These are phyloP conservation scores for Raphanus sativus DNA, from an alignment of 345 rosid species.

Conservation along the genomic window DNA sequence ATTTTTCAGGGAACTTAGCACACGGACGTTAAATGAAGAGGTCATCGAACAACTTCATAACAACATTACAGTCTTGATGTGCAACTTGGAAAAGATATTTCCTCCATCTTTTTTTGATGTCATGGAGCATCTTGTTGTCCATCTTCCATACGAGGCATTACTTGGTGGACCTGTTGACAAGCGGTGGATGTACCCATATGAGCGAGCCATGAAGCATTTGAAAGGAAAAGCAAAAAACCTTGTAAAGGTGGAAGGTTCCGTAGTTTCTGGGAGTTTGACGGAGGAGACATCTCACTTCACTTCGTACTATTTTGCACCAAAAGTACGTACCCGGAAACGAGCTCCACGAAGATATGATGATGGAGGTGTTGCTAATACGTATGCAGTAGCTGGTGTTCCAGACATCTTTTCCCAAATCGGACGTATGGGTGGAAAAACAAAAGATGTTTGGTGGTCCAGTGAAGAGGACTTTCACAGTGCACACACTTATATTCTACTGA, in stretches of 20 bases:
- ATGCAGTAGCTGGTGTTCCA: not conserved
- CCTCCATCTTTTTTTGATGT: no score
- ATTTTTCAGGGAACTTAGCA: no score
- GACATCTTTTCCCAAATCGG: not conserved
- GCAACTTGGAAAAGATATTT: no score
- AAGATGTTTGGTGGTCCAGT: not conserved
- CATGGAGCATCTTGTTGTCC: not conserved
- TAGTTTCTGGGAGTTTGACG: not conserved
- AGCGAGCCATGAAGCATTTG: no score
- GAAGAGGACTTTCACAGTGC: not conserved
- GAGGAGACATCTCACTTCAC: not conserved
- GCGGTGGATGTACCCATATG: no score
- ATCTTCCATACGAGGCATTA: not conserved
- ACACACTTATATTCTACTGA: not conserved
- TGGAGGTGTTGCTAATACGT: not conserved
- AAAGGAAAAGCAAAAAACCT: not conserved
- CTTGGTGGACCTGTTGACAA: not conserved
- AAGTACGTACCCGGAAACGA: not conserved
- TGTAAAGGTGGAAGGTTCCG: not conserved
- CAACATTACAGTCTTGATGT: no score
- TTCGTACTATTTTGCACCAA: not conserved
- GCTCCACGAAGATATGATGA: not conserved
- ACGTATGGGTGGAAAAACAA: not conserved
- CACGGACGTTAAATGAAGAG: no score
- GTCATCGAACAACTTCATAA: no score